Conservation (phyloP, 2,329 filamentous ascomycete species). For the Cladosporium sp. region DNA sequence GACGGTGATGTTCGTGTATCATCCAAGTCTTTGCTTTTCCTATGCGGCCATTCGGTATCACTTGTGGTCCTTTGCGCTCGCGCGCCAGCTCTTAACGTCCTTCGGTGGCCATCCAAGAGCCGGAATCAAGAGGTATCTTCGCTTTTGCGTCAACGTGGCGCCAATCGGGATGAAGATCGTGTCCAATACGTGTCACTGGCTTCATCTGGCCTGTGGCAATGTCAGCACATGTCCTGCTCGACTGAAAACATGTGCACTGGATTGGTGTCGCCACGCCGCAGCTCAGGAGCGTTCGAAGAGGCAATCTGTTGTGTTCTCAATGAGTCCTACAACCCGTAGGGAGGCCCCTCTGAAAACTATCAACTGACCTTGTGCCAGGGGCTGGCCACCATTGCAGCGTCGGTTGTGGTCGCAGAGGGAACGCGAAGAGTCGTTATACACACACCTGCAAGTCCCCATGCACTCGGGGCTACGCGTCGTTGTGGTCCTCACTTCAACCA, state of each 20-base stretch:
- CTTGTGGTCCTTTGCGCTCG: not conserved
- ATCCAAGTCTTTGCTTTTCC: too few species aligned
- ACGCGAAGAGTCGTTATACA: too few species aligned
- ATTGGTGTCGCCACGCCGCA: not conserved
- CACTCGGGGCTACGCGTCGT: too few species aligned
- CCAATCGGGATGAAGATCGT: not conserved
- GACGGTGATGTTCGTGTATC: too few species aligned
- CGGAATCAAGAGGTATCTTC: not conserved
- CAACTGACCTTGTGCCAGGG: not conserved
- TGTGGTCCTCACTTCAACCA: too few species aligned
- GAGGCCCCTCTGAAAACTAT: not conserved
- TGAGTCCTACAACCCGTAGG: not conserved
- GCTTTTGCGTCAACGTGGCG: not conserved
- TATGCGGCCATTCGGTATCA: too few species aligned
- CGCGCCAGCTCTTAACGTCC: not conserved
- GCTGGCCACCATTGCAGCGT: too few species aligned
- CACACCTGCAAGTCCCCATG: too few species aligned
- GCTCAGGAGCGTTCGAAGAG: too few species aligned
- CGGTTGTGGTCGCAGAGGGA: too few species aligned
- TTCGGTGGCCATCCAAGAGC: not conserved
- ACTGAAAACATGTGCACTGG: not conserved
- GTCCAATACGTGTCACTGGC: not conserved
- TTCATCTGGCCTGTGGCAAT: not conserved
- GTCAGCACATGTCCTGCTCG: not conserved
- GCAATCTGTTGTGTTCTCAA: too few species aligned